Evolutionary conservation across 441 rosid genomes (phyloP), one percentile per base, ranked within the genome.

Genomic region (Gossypium schwendimanii): DNA sequence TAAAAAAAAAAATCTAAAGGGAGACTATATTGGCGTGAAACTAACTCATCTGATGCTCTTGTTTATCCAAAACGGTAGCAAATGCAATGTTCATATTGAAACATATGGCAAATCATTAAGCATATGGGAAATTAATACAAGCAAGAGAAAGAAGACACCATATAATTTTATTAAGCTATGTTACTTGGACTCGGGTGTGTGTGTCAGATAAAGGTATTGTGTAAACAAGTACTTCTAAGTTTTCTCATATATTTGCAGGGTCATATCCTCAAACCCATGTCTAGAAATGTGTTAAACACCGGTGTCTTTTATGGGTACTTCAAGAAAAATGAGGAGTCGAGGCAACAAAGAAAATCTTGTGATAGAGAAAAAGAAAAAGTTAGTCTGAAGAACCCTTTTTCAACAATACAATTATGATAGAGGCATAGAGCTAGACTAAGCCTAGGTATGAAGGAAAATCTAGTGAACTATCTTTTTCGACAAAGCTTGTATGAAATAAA

Each of bases 371-470:
- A 20, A 20, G 26, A 33, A 54, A 20, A 54, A 7, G 59, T 53
- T 53, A 18, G 28, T 20, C 8, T 54, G 21, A 20, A 24, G 70
- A 23, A 26, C 57, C 14, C 41, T 47, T 21, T 45, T 64, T 64
- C 55, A 44, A 45, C 6, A 9, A 36, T 45, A 15, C 11, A 23
- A 49, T 26, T 17, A 66, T 7, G 70, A 65, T 23, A 45, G 18
- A 63, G 52, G n/a, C 50, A 63, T 33, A 63, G 31, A 47, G 55
- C 70, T 44, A 47, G 12, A 64, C n/a, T 20, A 64, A 44, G 54
- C 33, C 31, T 12, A 44, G 11, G 10, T 41, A 63, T 4, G 11
- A 63, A 41, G 20, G 54, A 21, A 65, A 65, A 41, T 65, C 20
- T 65, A 21, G 55, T 20, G 9, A 44, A 64, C 69, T 14, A 6